Evolutionary conservation across 495 filamentous ascomycete genomes (phyloP).

Genomic region (Polyplosphaeria fusca): DNA sequence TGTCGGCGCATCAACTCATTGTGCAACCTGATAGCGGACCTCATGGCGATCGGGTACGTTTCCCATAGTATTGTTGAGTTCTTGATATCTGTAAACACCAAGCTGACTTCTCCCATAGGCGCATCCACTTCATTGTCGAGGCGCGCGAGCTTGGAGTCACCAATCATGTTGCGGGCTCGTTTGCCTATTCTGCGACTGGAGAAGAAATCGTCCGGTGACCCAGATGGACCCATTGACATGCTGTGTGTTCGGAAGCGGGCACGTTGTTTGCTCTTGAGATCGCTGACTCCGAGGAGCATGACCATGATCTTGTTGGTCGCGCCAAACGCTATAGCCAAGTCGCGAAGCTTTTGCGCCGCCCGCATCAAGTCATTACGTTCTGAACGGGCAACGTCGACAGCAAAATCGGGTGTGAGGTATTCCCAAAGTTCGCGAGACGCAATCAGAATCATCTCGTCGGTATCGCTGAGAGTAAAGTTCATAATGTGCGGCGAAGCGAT

Average conservation of each 20-base stretch:
- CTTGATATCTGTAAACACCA: conserved; percentile 99
- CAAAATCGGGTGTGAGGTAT: conserved; percentile 78
- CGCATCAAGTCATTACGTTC: conserved; percentile 89
- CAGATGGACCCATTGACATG: conserved; percentile 74
- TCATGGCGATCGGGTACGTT: conserved; percentile 88
- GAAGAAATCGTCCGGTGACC: conserved; percentile 64
- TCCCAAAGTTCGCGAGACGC: conserved; percentile 95
- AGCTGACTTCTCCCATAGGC: conserved; percentile 80
- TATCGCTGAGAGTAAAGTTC: conserved; percentile 74
- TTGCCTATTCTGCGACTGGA: conserved; percentile 57
- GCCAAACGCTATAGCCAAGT: conserved; percentile 93
- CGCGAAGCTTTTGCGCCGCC: conserved; percentile 90
- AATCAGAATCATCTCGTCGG: conserved; percentile 90
- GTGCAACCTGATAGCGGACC: conserved; percentile 90
- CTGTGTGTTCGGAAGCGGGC: conserved; percentile 69
- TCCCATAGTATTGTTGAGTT: conserved; percentile 98
- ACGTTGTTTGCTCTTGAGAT: conserved; percentile 77
- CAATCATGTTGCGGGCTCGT: conserved; percentile 63
- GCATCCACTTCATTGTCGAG: conserved; percentile 87
- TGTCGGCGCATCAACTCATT: conserved; percentile 94
- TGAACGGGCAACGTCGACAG: conserved; percentile 84
- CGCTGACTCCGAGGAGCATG: conserved; percentile 90
- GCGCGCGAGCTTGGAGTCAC: conserved; percentile 76
- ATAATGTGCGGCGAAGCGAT: conserved; percentile 85
- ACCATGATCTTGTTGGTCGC: conserved; percentile 95